Evolutionary conservation across 2,329 filamentous ascomycete species (phyloP).

Genomic region (Ophiocordyceps polyrhachis-furcata): DNA sequence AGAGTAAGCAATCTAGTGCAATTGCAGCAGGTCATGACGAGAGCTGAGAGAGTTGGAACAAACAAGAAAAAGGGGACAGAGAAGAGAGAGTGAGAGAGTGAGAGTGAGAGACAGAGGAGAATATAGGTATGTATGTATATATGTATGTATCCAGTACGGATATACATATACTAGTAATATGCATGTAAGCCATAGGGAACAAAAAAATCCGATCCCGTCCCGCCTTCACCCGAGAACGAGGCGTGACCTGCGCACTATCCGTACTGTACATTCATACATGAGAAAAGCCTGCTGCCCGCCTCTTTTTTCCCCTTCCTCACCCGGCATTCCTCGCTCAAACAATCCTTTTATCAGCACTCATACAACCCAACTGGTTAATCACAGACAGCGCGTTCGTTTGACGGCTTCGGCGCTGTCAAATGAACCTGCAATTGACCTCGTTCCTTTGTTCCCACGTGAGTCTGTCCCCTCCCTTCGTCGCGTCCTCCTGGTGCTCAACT

Average conservation of each 20-base stretch:
- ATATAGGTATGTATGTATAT: no score
- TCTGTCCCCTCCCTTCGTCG: conserved; percentile 1
- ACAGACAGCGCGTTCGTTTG: conserved; percentile 71
- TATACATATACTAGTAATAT: no score
- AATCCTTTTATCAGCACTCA: conserved; percentile 4
- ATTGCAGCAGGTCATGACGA: neutral
- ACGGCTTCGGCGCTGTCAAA: conserved; percentile 75
- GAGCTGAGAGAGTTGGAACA: neutral
- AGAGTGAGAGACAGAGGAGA: neutral
- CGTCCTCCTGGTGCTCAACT: neutral
- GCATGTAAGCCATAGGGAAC: no score
- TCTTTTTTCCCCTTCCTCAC: neutral
- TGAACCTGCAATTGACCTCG: conserved; percentile 77
- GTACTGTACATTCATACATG: no score
- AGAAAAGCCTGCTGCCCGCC: neutral
- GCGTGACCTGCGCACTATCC: neutral
- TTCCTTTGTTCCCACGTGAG: conserved; percentile 45
- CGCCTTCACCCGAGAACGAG: neutral
- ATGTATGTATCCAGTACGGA: no score
- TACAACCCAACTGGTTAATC: neutral
- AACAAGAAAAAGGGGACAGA: neutral
- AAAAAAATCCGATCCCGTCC: neutral
- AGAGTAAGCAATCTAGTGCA: neutral
- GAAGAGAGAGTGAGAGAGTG: neutral
- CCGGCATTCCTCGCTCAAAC: neutral